Conservation (phyloP, 1,284 basidiomycete genomes). For the Hymenochaete sp. region DNA sequence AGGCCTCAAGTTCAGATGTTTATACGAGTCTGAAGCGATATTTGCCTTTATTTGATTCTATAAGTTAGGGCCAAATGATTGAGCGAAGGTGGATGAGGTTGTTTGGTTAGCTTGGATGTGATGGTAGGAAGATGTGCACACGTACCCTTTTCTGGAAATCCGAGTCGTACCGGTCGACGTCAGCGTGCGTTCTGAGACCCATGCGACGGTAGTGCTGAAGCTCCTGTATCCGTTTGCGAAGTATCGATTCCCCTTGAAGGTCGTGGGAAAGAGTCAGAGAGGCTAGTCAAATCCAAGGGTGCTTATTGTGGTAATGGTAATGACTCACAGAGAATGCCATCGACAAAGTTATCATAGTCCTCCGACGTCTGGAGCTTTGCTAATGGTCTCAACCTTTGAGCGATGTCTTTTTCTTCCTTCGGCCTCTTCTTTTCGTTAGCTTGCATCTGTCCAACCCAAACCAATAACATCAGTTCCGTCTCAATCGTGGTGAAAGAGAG, state of each 20-base stretch:
- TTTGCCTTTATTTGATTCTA: constrained; percentile 53
- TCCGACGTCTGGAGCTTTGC: constrained; percentile 86
- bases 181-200: constrained; percentile 74
- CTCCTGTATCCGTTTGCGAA: constrained; percentile 82
- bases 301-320: no score
- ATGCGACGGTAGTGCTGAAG: constrained; percentile 82
- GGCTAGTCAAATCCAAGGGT: no score
- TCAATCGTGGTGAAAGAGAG: no score
- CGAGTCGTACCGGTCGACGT: constrained; percentile 80
- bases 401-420: constrained; percentile 87
- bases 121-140: constrained; percentile 10
- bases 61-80: constrained; percentile 10
- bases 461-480: no score
- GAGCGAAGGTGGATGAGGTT: neutral
- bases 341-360: constrained; percentile 85
- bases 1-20: constrained; percentile 39
- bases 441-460: no score
- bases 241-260: constrained; percentile 71
- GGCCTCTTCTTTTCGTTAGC: constrained; percentile 84
- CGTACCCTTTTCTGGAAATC: constrained; percentile 68
- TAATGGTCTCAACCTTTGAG: constrained; percentile 87
- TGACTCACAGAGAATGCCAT: constrained; percentile 79
- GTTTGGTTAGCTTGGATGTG: neutral
- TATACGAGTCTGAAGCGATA: constrained; percentile 43
- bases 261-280: no score